Evolutionary conservation across 2,329 filamentous ascomycete genomes (phyloP).

Genomic region (Cordyceps pruinosa): DNA sequence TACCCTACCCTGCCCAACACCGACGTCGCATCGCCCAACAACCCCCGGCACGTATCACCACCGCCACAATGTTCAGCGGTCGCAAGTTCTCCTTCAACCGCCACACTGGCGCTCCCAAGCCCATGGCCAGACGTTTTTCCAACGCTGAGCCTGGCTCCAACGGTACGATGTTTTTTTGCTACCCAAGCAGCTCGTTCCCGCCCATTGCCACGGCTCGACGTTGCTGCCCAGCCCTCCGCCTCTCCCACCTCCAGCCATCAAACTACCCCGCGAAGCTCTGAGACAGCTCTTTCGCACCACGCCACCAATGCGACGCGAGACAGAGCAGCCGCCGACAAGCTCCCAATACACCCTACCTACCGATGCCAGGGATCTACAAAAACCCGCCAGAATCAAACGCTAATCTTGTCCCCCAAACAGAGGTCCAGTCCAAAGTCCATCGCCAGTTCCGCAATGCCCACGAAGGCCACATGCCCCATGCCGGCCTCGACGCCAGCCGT

Average conservation of each 20-base stretch:
- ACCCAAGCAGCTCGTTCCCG: slow-evolving; percentile 2
- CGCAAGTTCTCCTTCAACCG: slow-evolving; percentile 63
- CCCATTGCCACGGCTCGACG: neutral
- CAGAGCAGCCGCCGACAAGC: neutral
- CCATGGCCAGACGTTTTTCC: slow-evolving; percentile 48
- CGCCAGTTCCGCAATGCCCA: slow-evolving; percentile 84
- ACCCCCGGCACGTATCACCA: neutral
- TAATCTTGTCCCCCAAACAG: slow-evolving; percentile 36
- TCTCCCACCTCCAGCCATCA: neutral
- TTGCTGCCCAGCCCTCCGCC: neutral
- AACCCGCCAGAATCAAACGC: neutral
- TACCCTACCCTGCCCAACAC: neutral
- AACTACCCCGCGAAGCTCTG: neutral
- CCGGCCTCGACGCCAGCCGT: slow-evolving; percentile 80
- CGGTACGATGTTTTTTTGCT: slow-evolving; percentile 37
- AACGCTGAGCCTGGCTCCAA: slow-evolving; percentile 49
- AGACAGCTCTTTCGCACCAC: neutral
- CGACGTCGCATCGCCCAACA: neutral
- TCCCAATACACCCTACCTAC: neutral
- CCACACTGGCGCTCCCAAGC: slow-evolving; percentile 55
- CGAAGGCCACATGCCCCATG: slow-evolving; percentile 84
- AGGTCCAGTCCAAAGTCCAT: slow-evolving; percentile 77
- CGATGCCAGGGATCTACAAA: neutral
- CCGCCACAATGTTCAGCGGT: slow-evolving; percentile 39
- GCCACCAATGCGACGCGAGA: neutral